phyloP scores from a whole-genome alignment of 2,329 filamentous ascomycete species.

The Fusarium keratoplasticum region DNA sequence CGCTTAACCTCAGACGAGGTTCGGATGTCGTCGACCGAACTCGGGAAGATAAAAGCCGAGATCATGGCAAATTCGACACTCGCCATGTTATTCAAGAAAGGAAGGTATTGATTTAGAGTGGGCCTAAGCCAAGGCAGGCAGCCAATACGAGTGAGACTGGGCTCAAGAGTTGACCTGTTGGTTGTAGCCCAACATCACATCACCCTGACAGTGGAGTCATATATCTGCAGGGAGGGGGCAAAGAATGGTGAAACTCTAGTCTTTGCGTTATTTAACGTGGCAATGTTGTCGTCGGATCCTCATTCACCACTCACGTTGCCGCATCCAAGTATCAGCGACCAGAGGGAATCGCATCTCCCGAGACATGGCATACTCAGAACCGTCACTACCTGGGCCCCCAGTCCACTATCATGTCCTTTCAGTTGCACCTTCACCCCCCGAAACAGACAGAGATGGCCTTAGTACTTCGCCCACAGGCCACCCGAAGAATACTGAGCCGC shows the following conservation, averaged over 20 bases:
- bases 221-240: background rate
- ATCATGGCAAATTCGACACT: background rate
- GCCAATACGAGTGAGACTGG: background rate
- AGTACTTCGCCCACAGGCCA: background rate
- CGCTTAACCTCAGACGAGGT: too few relatives aligned
- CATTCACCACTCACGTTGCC: background rate
- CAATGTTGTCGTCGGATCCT: background rate
- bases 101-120: background rate
- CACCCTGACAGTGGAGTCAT: background rate
- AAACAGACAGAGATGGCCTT: background rate
- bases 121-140: background rate
- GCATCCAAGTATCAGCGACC: background rate
- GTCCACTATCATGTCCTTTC: background rate
- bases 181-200: background rate
- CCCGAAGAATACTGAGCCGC: background rate
- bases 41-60: too few relatives aligned
- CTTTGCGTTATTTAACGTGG: background rate
- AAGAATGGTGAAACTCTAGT: background rate
- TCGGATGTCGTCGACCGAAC: too few relatives aligned
- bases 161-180: background rate
- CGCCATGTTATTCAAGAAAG: background rate
- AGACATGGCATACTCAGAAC: background rate
- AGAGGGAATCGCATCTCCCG: background rate
- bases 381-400: background rate
- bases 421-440: background rate